These are phyloP conservation scores for Fonsecaea erecta DNA, from an alignment of 2,329 filamentous ascomycete species.

Conservation along the genomic window DNA sequence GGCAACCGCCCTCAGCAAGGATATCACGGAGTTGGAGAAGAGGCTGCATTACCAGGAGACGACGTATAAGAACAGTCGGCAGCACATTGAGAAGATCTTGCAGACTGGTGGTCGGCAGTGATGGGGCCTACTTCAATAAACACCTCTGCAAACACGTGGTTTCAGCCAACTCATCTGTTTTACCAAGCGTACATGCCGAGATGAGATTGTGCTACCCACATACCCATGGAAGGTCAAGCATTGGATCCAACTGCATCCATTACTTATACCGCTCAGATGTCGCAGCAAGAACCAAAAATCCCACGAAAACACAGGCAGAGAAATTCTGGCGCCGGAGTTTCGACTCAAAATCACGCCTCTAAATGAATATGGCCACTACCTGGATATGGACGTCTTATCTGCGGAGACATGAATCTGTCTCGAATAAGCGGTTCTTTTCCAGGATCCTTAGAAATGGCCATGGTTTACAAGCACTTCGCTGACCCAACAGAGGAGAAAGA, in stretches of 20 bases:
- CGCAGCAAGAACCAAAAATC: not conserved
- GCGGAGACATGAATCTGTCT: not conserved
- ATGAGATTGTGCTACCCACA: not conserved
- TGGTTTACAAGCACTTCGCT: conserved; percentile 2
- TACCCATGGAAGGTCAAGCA: not conserved
- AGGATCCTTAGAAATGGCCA: not conserved
- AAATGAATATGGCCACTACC: not conserved
- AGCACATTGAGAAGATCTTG: conserved; percentile 89
- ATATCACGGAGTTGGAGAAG: conserved; percentile 82
- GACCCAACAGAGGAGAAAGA: not conserved
- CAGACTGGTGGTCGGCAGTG: conserved; percentile 52
- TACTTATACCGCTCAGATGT: not conserved
- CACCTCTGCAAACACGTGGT: not conserved
- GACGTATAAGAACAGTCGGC: conserved; percentile 90
- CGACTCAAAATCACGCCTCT: not conserved
- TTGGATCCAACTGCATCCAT: not conserved
- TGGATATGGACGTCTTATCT: not conserved
- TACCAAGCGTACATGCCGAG: not conserved
- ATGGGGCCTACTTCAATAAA: not conserved
- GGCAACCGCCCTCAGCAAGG: conserved; percentile 73
- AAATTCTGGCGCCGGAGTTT: not conserved
- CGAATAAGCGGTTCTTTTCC: not conserved
- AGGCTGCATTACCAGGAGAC: conserved; percentile 92
- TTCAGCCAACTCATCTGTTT: not conserved
- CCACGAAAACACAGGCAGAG: not conserved